A percentile compares a stretch with the other conserved stretches of the same genome.
phyloP scores from a whole-genome alignment of 2,329 filamentous ascomycete species.

The Thielaviopsis cerberus region DNA sequence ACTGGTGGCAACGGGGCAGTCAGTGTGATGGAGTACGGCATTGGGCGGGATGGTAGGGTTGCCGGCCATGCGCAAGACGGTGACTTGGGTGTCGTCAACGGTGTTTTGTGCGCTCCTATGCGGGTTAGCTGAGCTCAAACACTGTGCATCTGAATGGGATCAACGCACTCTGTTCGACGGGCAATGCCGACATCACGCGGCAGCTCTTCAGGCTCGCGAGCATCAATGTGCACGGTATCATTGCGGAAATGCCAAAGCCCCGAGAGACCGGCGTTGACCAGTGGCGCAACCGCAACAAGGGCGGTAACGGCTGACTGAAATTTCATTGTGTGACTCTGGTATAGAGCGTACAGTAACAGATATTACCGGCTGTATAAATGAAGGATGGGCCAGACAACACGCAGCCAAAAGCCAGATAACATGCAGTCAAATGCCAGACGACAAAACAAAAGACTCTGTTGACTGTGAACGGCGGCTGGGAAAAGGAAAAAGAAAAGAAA shows the following conservation, averaged over 20 bases:
- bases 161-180: not conserved
- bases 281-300: not conserved
- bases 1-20: constrained; percentile 1
- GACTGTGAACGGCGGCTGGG: no score
- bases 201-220: not conserved
- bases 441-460: no score
- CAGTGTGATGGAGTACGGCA: constrained; percentile 5
- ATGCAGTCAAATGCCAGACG: no score
- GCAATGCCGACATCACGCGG: not conserved
- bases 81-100: not conserved
- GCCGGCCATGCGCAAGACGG: not conserved
- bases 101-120: not conserved
- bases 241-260: not conserved
- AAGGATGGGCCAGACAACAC: no score
- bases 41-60: not conserved
- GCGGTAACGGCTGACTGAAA: not conserved
- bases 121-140: not conserved
- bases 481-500: no score
- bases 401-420: no score
- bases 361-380: no score
- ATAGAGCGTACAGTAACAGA: no score
- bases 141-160: no score
- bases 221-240: not conserved
- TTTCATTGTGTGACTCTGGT: not conserved
- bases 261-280: not conserved